phyloP scores from a whole-genome alignment of 805 yeast genomes.

The Yarrowia deformans region DNA sequence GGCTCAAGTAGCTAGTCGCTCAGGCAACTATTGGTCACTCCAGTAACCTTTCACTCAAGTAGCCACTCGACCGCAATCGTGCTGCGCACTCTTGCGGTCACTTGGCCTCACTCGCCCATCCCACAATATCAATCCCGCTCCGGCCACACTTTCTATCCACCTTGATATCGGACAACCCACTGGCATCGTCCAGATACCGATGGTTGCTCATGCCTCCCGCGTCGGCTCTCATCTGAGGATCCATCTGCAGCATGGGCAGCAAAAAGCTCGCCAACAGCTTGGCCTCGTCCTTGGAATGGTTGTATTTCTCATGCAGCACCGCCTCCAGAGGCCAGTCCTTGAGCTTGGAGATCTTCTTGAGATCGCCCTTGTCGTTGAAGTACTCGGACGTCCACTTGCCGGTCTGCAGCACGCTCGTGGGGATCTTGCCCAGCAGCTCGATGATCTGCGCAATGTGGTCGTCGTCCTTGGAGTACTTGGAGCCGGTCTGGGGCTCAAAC shows the following conservation, averaged over 20 bases:
- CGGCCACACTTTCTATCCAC: slow-evolving; percentile 80
- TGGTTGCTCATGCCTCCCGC: slow-evolving; percentile 96
- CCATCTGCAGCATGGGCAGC: slow-evolving; percentile 79
- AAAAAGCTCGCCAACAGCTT: slow-evolving; percentile 76
- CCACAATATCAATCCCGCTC: slow-evolving; percentile 86
- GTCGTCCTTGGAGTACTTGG: slow-evolving; percentile 82
- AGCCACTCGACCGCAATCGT: no score
- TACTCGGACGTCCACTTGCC: slow-evolving; percentile 68
- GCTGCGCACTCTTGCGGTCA: slow-evolving; percentile 8
- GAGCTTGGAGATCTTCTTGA: slow-evolving; percentile 78
- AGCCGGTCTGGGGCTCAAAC: slow-evolving; percentile 76
- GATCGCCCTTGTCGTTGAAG: slow-evolving; percentile 70
- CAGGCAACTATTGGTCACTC: no score
- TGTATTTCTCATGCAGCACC: slow-evolving; percentile 87
- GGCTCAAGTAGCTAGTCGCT: no score
- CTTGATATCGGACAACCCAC: slow-evolving; percentile 72
- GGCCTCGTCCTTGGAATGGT: slow-evolving; percentile 71
- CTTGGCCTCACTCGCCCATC: slow-evolving; percentile 80
- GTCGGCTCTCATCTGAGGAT: slow-evolving; percentile 85
- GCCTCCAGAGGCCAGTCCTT: slow-evolving; percentile 88
- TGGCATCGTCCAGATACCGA: slow-evolving; percentile 78
- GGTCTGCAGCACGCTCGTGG: slow-evolving; percentile 62
- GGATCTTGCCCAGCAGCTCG: slow-evolving; percentile 77
- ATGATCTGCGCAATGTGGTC: slow-evolving; percentile 96
- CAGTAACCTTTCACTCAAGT: no score